A percentile compares a stretch with the other conserved stretches of the same genome.
Evolutionary conservation across 495 filamentous ascomycete genomes (phyloP).

Genomic region (Penicillium ochrochloron): DNA sequence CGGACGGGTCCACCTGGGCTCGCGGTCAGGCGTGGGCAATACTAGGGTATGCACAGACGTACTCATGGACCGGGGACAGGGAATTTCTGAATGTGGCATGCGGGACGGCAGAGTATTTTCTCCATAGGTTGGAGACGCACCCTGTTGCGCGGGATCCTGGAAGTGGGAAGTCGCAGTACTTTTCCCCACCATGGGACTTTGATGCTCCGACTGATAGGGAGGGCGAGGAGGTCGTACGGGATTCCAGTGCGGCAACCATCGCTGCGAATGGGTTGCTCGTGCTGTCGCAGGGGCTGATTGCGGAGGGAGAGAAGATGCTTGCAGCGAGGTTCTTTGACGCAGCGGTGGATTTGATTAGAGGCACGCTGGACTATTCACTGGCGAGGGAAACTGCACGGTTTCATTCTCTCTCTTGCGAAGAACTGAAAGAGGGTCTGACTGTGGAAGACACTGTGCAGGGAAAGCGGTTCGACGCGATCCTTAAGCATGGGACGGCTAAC

Average conservation of each 20-base stretch:
- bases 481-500: conserved; percentile 42
- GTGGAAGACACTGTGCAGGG: background rate
- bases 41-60: conserved; percentile 50
- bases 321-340: conserved; percentile 13
- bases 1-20: conserved; percentile 46
- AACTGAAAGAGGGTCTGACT: conserved; percentile 5
- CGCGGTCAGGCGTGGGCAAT: conserved; percentile 54
- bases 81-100: conserved; percentile 33
- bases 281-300: background rate
- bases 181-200: conserved; percentile 2
- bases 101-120: conserved; percentile 14
- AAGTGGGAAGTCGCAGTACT: background rate
- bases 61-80: conserved; percentile 44
- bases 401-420: background rate
- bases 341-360: conserved; percentile 9
- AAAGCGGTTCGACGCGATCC: conserved; percentile 24
- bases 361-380: conserved; percentile 13
- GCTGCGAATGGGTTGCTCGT: background rate
- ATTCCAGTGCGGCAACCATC: background rate
- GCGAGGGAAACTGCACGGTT: conserved; percentile 7
- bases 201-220: background rate
- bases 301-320: conserved; percentile 7
- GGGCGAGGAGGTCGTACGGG: background rate
- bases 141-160: conserved; percentile 7
- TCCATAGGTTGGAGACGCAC: conserved; percentile 13